Percentiles rank a stretch among this genome's conserved stretches.
phyloP scores from a whole-genome alignment of 208 protist genomes.

The Leishmania aethiopica region DNA sequence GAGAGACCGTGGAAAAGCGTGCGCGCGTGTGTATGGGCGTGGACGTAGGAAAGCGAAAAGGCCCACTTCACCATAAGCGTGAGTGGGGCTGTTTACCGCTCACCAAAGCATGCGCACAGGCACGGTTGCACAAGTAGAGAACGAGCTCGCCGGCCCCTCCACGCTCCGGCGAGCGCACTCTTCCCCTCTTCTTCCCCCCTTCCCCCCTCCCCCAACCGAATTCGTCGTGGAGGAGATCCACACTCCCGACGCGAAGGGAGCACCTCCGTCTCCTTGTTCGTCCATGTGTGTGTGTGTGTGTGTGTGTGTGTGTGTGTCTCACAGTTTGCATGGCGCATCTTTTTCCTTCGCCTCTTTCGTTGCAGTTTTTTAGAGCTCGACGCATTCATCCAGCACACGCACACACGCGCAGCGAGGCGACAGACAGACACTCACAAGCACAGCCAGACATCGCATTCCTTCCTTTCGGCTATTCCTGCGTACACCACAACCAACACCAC shows the following conservation, averaged over 20 bases:
- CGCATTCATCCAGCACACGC: background rate
- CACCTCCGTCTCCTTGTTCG: background rate
- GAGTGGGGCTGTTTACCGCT: background rate
- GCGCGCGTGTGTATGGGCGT: background rate
- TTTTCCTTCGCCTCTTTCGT: background rate
- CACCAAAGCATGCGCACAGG: background rate
- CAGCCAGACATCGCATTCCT: background rate
- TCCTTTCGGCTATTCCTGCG: background rate
- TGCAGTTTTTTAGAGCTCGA: background rate
- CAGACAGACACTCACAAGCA: background rate
- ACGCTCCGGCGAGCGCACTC: background rate
- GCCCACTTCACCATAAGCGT: background rate
- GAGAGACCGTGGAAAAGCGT: background rate
- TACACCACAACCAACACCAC: background rate
- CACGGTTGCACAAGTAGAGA: background rate
- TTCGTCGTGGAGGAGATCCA: background rate
- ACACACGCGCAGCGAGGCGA: background rate
- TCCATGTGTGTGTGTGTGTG: background rate
- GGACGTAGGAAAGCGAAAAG: background rate
- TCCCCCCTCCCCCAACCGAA: background rate
- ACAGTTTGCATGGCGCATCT: background rate
- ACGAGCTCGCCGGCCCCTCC: background rate
- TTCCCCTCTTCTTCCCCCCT: background rate
- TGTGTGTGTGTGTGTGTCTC: background rate
- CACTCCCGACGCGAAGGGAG: background rate